A percentile compares a stretch with the other conserved stretches of the same genome.
These are phyloP conservation scores for Diaporthe sp. DNA, from an alignment of 2,329 filamentous ascomycete species.

Conservation along the genomic window DNA sequence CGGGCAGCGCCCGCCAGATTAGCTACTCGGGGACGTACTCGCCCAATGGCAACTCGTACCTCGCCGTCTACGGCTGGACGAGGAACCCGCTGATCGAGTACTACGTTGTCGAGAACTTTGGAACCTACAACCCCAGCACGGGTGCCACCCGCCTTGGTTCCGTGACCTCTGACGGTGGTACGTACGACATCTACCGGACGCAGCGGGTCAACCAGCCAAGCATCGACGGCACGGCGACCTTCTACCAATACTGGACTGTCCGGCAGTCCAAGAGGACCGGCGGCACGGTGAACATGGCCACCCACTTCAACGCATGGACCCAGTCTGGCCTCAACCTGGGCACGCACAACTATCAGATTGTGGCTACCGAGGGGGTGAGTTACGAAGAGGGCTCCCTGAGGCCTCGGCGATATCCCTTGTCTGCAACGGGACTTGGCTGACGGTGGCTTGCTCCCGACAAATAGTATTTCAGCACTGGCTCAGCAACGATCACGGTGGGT, in stretches of 20 bases:
- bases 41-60: constrained; percentile 41
- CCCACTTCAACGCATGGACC: constrained; percentile 66
- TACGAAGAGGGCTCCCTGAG: not conserved
- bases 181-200: constrained; percentile 50
- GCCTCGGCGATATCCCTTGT: not conserved
- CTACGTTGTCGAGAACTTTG: constrained; percentile 52
- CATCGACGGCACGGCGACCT: constrained; percentile 59
- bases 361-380: constrained; percentile 58
- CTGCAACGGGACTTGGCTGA: not conserved
- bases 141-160: constrained; percentile 46
- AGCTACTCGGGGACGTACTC: constrained; percentile 37
- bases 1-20: constrained; percentile 41
- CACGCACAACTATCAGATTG: constrained; percentile 62
- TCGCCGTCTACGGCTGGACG: constrained; percentile 51
- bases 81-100: constrained; percentile 51
- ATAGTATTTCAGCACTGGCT: constrained; percentile 33
- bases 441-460: constrained; percentile 35
- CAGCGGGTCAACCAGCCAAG: constrained; percentile 53
- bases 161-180: constrained; percentile 47
- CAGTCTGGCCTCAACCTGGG: constrained; percentile 57
- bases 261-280: constrained; percentile 57
- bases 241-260: constrained; percentile 64
- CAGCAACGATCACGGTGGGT: constrained; percentile 4
- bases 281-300: constrained; percentile 60
- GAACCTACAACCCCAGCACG: constrained; percentile 53